Evolutionary conservation across 2,329 filamentous ascomycete species (phyloP), one percentile per base, ranked within the genome.

Genomic region (Alternaria brassicicola): DNA sequence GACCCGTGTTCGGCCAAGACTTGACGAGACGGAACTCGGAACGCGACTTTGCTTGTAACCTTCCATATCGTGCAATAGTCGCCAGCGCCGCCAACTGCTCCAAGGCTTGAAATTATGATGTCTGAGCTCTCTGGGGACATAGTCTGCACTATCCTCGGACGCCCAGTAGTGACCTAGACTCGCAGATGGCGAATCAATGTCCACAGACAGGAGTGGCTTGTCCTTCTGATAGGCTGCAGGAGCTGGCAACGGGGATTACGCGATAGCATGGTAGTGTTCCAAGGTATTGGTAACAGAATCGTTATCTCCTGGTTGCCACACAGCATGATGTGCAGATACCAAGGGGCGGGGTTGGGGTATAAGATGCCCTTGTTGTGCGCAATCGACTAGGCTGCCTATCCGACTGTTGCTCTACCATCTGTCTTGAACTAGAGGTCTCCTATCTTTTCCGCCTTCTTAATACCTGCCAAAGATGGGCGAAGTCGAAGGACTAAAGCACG

Each of bases 281-380:
- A 42, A 59, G 43, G 25, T 46, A 30, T 33, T 28, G 41, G 59
- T 45, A 61, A 54, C 52, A 55, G 47, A 39, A 30, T 45, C 57
- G 64, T 67, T 66, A 66, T 68, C 64, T 67, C 55, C 60, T 55
- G 57, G 35, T 64, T 55, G 58, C 64, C 64, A 68, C 61, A 39
- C 43, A 51, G n/a, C 4, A 42, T 33, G 41, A 47, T 55, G 48
- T 55, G 59, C 38, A 52, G 49, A 47, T 53, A 55, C 41, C 47
- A 55, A 52, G 41, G 36, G 50, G 50, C 52, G 50, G 50, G 57
- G 38, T 38, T 33, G 47, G 5, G 54, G 54, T 67, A 69, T 69
- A 69, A 66, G 63, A 67, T 59, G 30, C 45, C 35, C 36, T 23
- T 41, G 35, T 19, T 48, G 59, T 55, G 47, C 36, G 35, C 42